phyloP scores from a whole-genome alignment of 495 filamentous ascomycete genomes.

The Xylaria flabelliformis region DNA sequence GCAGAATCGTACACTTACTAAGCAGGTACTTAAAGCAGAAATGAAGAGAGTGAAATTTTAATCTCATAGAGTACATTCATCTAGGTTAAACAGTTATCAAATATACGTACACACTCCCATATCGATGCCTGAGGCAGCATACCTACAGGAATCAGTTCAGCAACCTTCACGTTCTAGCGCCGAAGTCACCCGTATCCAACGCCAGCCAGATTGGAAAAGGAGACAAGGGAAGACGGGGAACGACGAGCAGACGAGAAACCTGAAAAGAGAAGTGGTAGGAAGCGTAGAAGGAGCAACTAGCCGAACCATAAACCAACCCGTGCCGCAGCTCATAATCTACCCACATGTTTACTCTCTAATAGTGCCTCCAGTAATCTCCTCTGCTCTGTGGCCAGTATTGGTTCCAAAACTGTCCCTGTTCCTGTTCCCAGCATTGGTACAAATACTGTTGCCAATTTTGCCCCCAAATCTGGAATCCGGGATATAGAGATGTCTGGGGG shows the following conservation, averaged over 20 bases:
- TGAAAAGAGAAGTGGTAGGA: neutral
- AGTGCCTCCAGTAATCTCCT: neutral
- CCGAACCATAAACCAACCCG: neutral
- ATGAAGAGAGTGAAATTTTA: too few relatives aligned
- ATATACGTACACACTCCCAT: neutral
- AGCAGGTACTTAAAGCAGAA: too few relatives aligned
- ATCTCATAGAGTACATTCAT: neutral
- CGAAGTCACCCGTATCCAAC: too few relatives aligned
- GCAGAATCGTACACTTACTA: too few relatives aligned
- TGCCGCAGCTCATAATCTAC: neutral
- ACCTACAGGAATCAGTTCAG: neutral
- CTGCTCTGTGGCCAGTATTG: neutral
- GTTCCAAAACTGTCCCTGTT: neutral
- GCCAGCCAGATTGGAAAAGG: neutral
- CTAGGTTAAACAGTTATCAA: too few relatives aligned
- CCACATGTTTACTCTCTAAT: neutral
- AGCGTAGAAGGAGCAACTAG: neutral
- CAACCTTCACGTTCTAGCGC: too few relatives aligned
- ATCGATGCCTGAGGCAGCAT: neutral
- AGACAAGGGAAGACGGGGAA: neutral
- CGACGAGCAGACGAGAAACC: neutral
- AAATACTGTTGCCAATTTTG: too few relatives aligned
- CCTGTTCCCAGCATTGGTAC: too few relatives aligned
- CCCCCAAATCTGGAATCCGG: neutral
- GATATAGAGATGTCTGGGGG: neutral